Conservation (phyloP, 2,329 filamentous ascomycete genomes). For the Alternaria atra region DNA sequence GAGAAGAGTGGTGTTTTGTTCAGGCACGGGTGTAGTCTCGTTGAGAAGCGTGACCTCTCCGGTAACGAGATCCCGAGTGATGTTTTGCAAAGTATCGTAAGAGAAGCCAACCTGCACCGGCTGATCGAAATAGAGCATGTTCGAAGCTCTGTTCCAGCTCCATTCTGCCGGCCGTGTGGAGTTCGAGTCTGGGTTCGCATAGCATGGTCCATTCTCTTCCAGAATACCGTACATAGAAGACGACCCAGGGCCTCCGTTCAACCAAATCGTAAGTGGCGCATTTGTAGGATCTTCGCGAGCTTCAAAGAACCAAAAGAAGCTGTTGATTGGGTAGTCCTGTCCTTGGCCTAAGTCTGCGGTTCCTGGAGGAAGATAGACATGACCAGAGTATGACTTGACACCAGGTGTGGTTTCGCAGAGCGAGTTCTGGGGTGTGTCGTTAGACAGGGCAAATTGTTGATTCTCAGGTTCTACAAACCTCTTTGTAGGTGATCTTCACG, state of each 20-base stretch:
- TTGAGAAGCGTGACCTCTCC: constrained; percentile 24
- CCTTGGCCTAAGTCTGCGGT: constrained; percentile 29
- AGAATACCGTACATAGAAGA: constrained; percentile 59
- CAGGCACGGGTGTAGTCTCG: constrained; percentile 19
- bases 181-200: constrained; percentile 42
- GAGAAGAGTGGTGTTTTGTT: constrained; percentile 29
- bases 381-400: constrained; percentile 63
- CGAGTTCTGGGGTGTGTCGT: constrained; percentile 40
- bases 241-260: constrained; percentile 46
- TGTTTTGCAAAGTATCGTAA: constrained; percentile 49
- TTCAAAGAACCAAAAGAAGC: constrained; percentile 61
- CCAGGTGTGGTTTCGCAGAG: constrained; percentile 64
- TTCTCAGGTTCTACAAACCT: constrained; percentile 16
- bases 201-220: constrained; percentile 60
- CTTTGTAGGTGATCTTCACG: constrained; percentile 37
- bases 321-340: constrained; percentile 33
- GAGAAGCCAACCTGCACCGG: constrained; percentile 66
- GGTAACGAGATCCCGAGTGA: constrained; percentile 27
- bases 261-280: constrained; percentile 66
- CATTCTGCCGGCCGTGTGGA: constrained; percentile 18
- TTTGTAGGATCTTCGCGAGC: constrained; percentile 58
- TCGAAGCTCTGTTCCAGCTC: constrained; percentile 39
- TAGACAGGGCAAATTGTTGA: background rate
- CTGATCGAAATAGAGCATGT: constrained; percentile 71
- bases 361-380: constrained; percentile 47